Evolutionary conservation across 2,329 filamentous ascomycete genomes (phyloP).

Genomic region (Fusarium gaditjirri): DNA sequence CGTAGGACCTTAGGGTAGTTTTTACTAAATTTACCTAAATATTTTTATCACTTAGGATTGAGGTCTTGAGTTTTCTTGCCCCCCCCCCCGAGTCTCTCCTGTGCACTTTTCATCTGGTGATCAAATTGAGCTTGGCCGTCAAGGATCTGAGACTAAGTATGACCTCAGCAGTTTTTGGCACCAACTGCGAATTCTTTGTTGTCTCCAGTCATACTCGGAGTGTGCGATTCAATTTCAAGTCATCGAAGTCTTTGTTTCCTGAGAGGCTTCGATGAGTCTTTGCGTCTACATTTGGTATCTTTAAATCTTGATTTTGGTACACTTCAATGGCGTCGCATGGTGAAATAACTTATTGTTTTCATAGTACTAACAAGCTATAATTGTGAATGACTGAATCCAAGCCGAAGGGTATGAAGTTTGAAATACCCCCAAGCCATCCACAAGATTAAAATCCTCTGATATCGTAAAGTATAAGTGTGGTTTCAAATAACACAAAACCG

Average conservation of each 20-base stretch:
- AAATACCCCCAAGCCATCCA: neutral
- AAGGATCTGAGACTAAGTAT: neutral
- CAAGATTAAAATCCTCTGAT: slow-evolving; percentile 16
- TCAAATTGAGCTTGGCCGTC: neutral
- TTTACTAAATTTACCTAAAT: too few relatives aligned
- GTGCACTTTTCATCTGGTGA: neutral
- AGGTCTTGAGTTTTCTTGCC: too few relatives aligned
- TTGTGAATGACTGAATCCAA: neutral
- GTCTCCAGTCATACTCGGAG: neutral
- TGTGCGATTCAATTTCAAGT: neutral
- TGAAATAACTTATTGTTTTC: neutral
- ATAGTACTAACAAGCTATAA: neutral
- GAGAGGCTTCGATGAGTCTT: neutral
- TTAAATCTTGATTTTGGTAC: neutral
- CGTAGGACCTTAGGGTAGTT: too few relatives aligned
- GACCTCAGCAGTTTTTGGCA: neutral
- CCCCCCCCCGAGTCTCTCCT: too few relatives aligned
- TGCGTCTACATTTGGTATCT: neutral
- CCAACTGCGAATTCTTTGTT: neutral
- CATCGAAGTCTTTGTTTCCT: neutral
- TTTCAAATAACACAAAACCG: slow-evolving; percentile 5
- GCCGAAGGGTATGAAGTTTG: neutral
- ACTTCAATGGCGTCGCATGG: neutral
- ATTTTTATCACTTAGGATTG: too few relatives aligned
- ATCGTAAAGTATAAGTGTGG: slow-evolving; percentile 12